A percentile compares a stretch with the other conserved stretches of the same genome.
Evolutionary conservation across 2,329 filamentous ascomycete species (phyloP).

Genomic region (Cyphellophora europaea): DNA sequence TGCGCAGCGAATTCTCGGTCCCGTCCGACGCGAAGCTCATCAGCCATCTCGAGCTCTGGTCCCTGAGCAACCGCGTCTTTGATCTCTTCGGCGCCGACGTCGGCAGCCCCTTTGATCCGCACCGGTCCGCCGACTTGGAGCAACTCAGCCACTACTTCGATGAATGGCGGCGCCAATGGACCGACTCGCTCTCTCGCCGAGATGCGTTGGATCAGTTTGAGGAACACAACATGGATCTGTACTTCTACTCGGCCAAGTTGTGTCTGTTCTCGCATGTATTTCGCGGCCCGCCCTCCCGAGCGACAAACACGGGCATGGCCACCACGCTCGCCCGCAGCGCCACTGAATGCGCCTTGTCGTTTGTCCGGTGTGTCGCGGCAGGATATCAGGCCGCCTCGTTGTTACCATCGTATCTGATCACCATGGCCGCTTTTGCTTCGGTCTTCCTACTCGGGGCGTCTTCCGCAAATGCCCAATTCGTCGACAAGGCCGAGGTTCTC

Average conservation of each 20-base stretch:
- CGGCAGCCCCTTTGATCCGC: constrained; percentile 42
- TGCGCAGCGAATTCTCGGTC: constrained; percentile 40
- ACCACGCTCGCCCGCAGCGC: constrained; percentile 37
- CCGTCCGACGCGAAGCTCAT: constrained; percentile 47
- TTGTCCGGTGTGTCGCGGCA: constrained; percentile 36
- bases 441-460: constrained; percentile 30
- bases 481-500: neutral
- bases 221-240: constrained; percentile 40
- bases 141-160: constrained; percentile 37
- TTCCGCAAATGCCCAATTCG: neutral
- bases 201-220: constrained; percentile 40
- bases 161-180: constrained; percentile 43
- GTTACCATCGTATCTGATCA: constrained; percentile 37
- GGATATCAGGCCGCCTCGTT: constrained; percentile 38
- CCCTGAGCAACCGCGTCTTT: constrained; percentile 46
- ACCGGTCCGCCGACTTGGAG: constrained; percentile 32
- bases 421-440: constrained; percentile 36
- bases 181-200: constrained; percentile 34
- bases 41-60: constrained; percentile 49
- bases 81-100: constrained; percentile 49
- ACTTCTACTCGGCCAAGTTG: constrained; percentile 45
- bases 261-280: constrained; percentile 37
- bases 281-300: constrained; percentile 30
- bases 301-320: constrained; percentile 36
- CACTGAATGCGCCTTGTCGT: too few relatives aligned